These are phyloP conservation scores for Blastomyces emzantsi DNA, from an alignment of 2,329 filamentous ascomycete species.

Conservation along the genomic window DNA sequence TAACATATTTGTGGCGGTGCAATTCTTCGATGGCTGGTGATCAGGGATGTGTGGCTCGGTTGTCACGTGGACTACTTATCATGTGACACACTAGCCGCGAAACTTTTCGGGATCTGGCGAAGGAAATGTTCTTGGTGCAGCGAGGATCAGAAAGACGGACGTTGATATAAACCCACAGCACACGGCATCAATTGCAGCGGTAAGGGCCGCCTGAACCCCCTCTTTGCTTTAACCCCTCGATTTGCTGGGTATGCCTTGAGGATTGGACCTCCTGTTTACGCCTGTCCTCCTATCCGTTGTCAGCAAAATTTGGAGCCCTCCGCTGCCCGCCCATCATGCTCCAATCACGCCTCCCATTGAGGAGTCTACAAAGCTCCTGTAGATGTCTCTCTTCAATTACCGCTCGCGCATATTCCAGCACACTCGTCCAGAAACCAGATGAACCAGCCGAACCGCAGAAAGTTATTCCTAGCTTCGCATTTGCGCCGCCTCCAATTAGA, in stretches of 20 bases:
- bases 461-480: slow-evolving; percentile 24
- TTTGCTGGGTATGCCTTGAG: slow-evolving; percentile 4
- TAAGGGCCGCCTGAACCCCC: background rate
- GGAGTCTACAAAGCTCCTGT: slow-evolving; percentile 42
- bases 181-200: slow-evolving; percentile 2
- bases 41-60: no score
- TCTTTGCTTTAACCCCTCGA: background rate
- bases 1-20: background rate
- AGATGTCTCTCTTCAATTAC: slow-evolving; percentile 38
- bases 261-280: background rate
- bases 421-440: slow-evolving; percentile 27
- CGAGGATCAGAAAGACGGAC: background rate
- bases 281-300: background rate
- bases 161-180: background rate
- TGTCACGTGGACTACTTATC: background rate
- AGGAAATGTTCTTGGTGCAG: background rate
- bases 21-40: background rate
- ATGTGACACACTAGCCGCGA: background rate
- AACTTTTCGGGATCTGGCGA: background rate
- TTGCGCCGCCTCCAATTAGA: slow-evolving; percentile 39
- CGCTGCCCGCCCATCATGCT: slow-evolving; percentile 45
- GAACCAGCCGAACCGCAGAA: slow-evolving; percentile 5
- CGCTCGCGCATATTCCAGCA: slow-evolving; percentile 47
- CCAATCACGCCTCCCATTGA: slow-evolving; percentile 54
- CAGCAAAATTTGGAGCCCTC: background rate